A percentile compares a stretch with the other conserved stretches of the same genome.
phyloP scores from a whole-genome alignment of 169 alveolate genomes.

The Plasmodium adleri region DNA sequence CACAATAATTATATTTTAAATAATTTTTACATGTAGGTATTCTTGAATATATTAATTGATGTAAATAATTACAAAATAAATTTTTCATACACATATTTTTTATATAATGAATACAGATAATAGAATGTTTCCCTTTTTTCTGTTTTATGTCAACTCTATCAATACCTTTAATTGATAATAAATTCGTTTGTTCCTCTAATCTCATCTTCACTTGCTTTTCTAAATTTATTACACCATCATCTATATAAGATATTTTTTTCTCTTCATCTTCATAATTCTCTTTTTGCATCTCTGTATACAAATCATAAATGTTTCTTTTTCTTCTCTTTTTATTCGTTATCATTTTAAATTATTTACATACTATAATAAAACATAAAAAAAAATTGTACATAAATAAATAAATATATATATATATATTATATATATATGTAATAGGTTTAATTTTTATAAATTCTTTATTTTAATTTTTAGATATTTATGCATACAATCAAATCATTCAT shows the following conservation, averaged over 20 bases:
- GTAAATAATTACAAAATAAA: slow-evolving; percentile 93
- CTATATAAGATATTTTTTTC: not conserved
- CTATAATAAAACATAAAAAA: not conserved
- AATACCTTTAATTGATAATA: slow-evolving; percentile 83
- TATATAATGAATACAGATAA: slow-evolving; percentile 95
- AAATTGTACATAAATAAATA: not conserved
- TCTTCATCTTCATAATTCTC: slow-evolving; percentile 14
- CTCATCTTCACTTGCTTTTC: slow-evolving; percentile 81
- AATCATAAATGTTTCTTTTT: slow-evolving; percentile 36
- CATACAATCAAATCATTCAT: no score
- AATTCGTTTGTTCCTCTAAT: slow-evolving; percentile 83
- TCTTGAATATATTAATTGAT: slow-evolving; percentile 89
- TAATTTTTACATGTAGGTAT: slow-evolving; percentile 91
- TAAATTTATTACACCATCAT: slow-evolving; percentile 26
- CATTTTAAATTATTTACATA: not conserved
- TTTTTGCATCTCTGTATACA: slow-evolving; percentile 49
- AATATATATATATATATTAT: not conserved
- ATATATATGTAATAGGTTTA: not conserved
- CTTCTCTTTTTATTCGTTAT: not conserved
- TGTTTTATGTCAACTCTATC: slow-evolving; percentile 87
- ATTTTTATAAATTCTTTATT: no score
- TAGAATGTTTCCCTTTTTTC: slow-evolving; percentile 90
- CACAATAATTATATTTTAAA: slow-evolving; percentile 88
- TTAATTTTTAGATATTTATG: no score
- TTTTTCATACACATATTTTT: slow-evolving; percentile 95